Base-by-base conservation (phyloP, 2,329 filamentous ascomycete genomes). In the Talaromyces pinophilus region DNA sequence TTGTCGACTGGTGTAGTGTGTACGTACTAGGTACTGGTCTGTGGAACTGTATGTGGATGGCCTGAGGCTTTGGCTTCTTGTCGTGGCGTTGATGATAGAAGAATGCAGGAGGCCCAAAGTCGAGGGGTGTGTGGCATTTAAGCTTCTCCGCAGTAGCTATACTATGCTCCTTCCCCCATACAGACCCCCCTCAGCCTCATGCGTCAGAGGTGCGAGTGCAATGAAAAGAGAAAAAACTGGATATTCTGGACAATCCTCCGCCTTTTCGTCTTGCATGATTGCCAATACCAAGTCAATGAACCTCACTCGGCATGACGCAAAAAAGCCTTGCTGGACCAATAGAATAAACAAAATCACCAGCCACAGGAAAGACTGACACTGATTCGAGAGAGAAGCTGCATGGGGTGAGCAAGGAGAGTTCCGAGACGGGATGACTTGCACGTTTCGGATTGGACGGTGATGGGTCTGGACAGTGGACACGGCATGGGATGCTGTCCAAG, bases 91-190 rank as follows among this genome's bases (percentile, higher is more conserved):
- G 52, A 5, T 55, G 52, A 25, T 50, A 50, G 28, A 35, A 35
- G 33, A 55, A 30, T 48, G 4, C 4, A 50, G 17, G 5, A 52
- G 44, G 17, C 10, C 7, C 8, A 10, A 48, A 17, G 30, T 13
- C 13, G 60, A 67, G 25, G 65, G 60, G 33, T 28, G 6, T n/a
- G 22, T 38, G 22, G 60, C n/a, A 67, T 67, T 67, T 67, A 67
- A 67, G 38, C 65, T 42, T 42, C 42, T 54, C 62, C 7, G 28
- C 28, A 17, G 35, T 8, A 40, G 52, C 11, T 30, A 33, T 35
- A 28, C 25, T 28, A 52, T 19, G 3, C 48, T 33, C 25, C 15
- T 54, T n/a, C 50, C 33, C 35, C n/a, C 25, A 3, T 13, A 13
- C 33, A 38, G 42, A 35, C 22, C 28, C 19, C 19, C 42, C 13